phyloP scores from a whole-genome alignment of 2,329 filamentous ascomycete species.

The Pseudocercospora eumusae region DNA sequence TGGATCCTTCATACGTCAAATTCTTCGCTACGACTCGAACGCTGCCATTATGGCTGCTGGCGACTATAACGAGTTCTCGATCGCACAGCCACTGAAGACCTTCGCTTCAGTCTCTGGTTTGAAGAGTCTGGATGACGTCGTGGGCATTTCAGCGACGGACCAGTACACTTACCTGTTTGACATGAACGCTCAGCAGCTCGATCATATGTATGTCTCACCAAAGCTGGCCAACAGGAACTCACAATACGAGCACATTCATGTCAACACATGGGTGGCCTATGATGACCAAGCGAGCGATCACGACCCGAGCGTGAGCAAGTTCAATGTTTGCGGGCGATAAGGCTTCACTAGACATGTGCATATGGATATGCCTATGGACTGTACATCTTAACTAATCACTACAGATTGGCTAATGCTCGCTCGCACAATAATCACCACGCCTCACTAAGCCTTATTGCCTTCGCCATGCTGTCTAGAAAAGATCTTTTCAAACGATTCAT shows the following conservation, averaged over 20 bases:
- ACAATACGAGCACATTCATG: constrained; percentile 66
- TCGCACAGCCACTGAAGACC: constrained; percentile 59
- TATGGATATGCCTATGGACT: background rate
- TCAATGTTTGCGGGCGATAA: constrained; percentile 58
- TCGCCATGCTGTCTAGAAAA: background rate
- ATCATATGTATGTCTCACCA: constrained; percentile 68
- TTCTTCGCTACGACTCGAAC: constrained; percentile 58
- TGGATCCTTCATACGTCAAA: constrained; percentile 58
- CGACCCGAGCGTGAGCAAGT: constrained; percentile 65
- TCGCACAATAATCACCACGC: background rate
- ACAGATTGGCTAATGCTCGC: background rate
- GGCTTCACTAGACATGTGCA: background rate
- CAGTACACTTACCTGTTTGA: constrained; percentile 72
- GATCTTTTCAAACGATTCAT: background rate
- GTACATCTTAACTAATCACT: background rate
- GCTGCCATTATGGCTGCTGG: constrained; percentile 64
- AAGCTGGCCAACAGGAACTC: constrained; percentile 47
- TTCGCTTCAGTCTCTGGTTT: constrained; percentile 60
- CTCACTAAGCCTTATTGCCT: background rate
- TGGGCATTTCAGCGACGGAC: constrained; percentile 55
- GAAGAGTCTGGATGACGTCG: constrained; percentile 63
- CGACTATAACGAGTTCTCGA: constrained; percentile 73
- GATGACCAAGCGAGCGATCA: constrained; percentile 65
- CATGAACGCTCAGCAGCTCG: constrained; percentile 68
- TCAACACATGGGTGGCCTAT: constrained; percentile 67